Evolutionary conservation across 2,329 filamentous ascomycete genomes (phyloP).

Genomic region (Colletotrichum tabaci): DNA sequence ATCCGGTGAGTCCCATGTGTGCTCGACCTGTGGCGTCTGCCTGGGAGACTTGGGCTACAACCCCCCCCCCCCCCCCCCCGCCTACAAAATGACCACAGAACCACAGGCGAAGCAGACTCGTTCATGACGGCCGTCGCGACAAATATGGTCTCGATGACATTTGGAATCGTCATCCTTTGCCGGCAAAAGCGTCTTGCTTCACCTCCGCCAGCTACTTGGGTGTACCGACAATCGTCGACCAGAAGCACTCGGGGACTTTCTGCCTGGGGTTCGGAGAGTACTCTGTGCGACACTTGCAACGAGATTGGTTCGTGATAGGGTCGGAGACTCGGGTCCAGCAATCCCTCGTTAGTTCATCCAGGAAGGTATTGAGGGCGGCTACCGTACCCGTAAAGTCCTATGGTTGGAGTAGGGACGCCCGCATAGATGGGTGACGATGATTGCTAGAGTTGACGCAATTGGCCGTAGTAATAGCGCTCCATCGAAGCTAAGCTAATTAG

Average conservation of each 20-base stretch:
- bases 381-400: background rate
- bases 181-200: background rate
- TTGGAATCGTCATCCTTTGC: background rate
- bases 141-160: background rate
- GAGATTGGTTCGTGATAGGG: background rate
- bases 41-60: constrained; percentile 10
- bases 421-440: background rate
- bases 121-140: constrained; percentile 1
- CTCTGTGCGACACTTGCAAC: background rate
- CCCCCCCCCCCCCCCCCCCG: too few species aligned
- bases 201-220: background rate
- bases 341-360: background rate
- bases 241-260: background rate
- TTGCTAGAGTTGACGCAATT: background rate
- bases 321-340: background rate
- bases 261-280: background rate
- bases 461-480: background rate
- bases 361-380: background rate
- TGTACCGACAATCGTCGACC: background rate
- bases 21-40: constrained; percentile 16
- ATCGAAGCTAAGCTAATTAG: background rate
- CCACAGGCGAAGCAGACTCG: constrained; percentile 12
- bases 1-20: background rate
- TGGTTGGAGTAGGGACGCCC: background rate
- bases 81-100: background rate